Base-by-base conservation (phyloP, 192 early-diverging fungal species). In the Dissophora globulifera region DNA sequence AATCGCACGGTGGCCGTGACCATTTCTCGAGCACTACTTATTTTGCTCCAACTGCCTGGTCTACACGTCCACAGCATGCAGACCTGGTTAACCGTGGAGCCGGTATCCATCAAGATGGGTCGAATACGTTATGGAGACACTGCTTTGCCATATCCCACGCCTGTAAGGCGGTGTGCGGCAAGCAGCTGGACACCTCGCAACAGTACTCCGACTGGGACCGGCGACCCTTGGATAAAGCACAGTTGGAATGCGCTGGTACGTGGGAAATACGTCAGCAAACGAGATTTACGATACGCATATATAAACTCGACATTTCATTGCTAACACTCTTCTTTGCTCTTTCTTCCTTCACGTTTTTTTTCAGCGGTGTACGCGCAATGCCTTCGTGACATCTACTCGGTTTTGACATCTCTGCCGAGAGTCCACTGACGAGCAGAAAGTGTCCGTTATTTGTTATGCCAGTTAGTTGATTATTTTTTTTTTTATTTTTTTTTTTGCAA, bases 131-230 rank as follows among this genome's bases (percentile, higher is more conserved):
- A 9, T 38, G 35, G 35, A 38, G 4, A 8, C 27, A 15, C 1
- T 4, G 9, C 13, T 25, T 13, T 26, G 56, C 41, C 17, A 13
- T 58, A 16, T 43, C 56, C 1, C 12, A 31, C 12, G 31, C 40
- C 15, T 6, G 43, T 8, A 11, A 30, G 12, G 27, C 12, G 27
- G 8, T 58, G 11, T 31, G 40, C 19, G 56, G 56, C 1, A 17
- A 30, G n/a, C 2, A 10, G 8, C 25, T 58, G 25, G 43, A 58
- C 41, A 58, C 25, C 25, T 30, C 23, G 19, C 22, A 58, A 35
- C 56, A 46, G 9, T 31, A 13, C 42, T 58, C 56, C 3, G n/a
- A 58, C 12, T 58, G 56, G 56, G 56, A 58, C 26, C 56, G n/a
- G 3, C 8, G 56, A 26, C 56, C 56, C 23, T 12, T 58, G 40